A percentile compares a stretch with the other conserved stretches of the same genome.
phyloP scores from a whole-genome alignment of 345 rosid genomes.

The Capsella bursapastoris region DNA sequence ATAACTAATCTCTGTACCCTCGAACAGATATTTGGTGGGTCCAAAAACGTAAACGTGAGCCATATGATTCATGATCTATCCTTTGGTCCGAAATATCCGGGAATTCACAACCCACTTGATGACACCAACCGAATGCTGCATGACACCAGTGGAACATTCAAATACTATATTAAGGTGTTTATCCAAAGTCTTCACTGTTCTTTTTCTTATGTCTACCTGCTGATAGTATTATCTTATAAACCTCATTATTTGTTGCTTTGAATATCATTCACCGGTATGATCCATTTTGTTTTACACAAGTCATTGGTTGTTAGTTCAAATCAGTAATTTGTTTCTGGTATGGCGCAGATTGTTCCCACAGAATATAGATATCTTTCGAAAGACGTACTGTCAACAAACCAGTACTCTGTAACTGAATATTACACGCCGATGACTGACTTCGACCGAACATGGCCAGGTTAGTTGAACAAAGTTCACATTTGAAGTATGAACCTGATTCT shows the following conservation, averaged over 20 bases:
- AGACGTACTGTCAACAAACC: slow-evolving; percentile 88
- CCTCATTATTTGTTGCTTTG: not conserved
- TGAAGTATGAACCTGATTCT: not conserved
- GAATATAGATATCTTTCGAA: slow-evolving; percentile 88
- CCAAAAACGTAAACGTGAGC: slow-evolving; percentile 85
- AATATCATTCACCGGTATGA: not conserved
- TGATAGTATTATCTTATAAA: not conserved
- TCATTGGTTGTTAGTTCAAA: slow-evolving; percentile 1
- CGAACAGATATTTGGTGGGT: slow-evolving; percentile 85
- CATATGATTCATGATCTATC: slow-evolving; percentile 88
- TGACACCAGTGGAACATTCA: slow-evolving; percentile 86
- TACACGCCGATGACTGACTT: slow-evolving; percentile 74
- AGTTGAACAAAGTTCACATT: slow-evolving; percentile 26
- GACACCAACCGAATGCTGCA: slow-evolving; percentile 72
- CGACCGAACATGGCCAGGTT: slow-evolving; percentile 96
- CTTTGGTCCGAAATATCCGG: slow-evolving; percentile 96
- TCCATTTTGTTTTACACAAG: not conserved
- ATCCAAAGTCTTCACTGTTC: slow-evolving; percentile 36
- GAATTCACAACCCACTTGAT: slow-evolving; percentile 96
- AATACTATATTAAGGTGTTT: slow-evolving; percentile 87
- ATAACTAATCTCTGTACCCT: slow-evolving; percentile 11
- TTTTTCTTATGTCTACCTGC: not conserved
- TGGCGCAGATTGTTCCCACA: slow-evolving; percentile 90
- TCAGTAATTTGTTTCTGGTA: slow-evolving; percentile 23
- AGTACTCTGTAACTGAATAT: slow-evolving; percentile 93